Evolutionary conservation across 129 eudicot genomes (phyloP).

Genomic region (Centaurea solstitialis): DNA sequence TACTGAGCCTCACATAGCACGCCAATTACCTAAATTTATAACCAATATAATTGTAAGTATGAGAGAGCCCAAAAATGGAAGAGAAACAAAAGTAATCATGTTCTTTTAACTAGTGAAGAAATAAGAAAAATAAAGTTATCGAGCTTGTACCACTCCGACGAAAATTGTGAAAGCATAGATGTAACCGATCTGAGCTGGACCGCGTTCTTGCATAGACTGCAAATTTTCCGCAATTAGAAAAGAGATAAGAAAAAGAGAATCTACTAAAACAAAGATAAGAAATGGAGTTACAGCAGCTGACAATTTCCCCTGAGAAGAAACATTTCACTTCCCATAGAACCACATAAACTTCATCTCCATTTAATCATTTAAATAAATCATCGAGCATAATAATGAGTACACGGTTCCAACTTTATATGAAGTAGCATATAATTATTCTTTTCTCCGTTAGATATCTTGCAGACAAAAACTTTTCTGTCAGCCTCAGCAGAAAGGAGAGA

Average conservation of each 20-base stretch:
- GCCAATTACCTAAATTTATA: slow-evolving; percentile 64
- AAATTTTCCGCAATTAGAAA: slow-evolving; percentile 21
- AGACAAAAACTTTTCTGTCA: too few species aligned
- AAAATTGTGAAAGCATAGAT: slow-evolving; percentile 75
- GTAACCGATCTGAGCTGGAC: slow-evolving; percentile 81
- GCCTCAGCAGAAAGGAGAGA: too few species aligned
- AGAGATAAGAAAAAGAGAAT: neutral
- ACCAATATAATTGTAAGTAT: slow-evolving; percentile 24
- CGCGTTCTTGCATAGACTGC: slow-evolving; percentile 85
- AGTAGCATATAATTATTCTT: too few species aligned
- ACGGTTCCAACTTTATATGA: too few species aligned
- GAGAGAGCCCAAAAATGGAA: neutral
- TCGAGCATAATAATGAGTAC: too few species aligned
- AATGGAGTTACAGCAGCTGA: neutral
- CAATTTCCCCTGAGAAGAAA: neutral
- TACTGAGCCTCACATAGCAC: slow-evolving; percentile 92
- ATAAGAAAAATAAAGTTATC: slow-evolving; percentile 6
- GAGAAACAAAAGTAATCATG: neutral
- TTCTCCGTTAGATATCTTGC: too few species aligned
- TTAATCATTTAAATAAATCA: neutral
- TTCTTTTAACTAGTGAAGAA: neutral
- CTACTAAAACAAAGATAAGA: neutral
- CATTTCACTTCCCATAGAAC: neutral
- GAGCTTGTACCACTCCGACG: slow-evolving; percentile 73
- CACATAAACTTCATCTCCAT: neutral